Percentiles rank a stretch among this genome's conserved stretches.
Evolutionary conservation across 2,329 filamentous ascomycete species (phyloP).

Genomic region (Claviceps capensis): DNA sequence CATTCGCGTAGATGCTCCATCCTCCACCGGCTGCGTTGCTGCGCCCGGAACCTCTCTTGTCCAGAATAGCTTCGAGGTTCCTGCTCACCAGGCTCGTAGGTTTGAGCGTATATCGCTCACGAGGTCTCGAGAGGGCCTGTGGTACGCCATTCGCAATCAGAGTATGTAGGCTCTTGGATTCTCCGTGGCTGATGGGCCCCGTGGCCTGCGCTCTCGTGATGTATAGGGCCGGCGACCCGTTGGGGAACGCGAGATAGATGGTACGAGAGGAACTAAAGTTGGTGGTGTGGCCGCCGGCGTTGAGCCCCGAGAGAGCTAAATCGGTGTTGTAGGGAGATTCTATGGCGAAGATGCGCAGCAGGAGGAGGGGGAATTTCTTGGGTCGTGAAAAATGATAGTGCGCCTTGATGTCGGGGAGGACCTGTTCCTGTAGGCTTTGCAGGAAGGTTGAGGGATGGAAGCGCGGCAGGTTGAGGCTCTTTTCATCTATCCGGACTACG

Average conservation of each 20-base stretch:
- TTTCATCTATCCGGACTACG: conserved; percentile 27
- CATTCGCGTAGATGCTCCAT: conserved; percentile 66
- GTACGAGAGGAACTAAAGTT: conserved; percentile 54
- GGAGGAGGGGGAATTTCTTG: conserved; percentile 50
- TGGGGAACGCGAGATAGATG: conserved; percentile 71
- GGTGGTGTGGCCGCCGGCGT: conserved; percentile 20
- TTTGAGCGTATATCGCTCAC: conserved; percentile 56
- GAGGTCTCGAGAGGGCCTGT: conserved; percentile 64
- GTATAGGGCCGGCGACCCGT: conserved; percentile 65
- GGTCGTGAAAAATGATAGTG: conserved; percentile 73
- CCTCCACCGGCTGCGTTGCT: conserved; percentile 62
- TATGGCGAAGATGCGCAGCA: conserved; percentile 67
- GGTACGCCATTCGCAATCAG: conserved; percentile 69
- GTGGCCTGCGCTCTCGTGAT: conserved; percentile 38
- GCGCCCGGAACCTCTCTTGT: conserved; percentile 54
- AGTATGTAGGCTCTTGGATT: conserved; percentile 51
- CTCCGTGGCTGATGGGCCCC: conserved; percentile 28
- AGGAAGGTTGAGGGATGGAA: conserved; percentile 75
- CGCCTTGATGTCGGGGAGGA: conserved; percentile 67
- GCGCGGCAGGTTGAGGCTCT: conserved; percentile 44
- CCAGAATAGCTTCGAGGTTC: conserved; percentile 56
- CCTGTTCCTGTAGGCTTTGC: conserved; percentile 57
- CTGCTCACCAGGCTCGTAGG: conserved; percentile 55
- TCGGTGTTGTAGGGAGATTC: conserved; percentile 66
- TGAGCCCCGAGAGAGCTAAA: conserved; percentile 27